Conservation (phyloP, 2,329 filamentous ascomycete genomes). For the Sporothrix phasma region DNA sequence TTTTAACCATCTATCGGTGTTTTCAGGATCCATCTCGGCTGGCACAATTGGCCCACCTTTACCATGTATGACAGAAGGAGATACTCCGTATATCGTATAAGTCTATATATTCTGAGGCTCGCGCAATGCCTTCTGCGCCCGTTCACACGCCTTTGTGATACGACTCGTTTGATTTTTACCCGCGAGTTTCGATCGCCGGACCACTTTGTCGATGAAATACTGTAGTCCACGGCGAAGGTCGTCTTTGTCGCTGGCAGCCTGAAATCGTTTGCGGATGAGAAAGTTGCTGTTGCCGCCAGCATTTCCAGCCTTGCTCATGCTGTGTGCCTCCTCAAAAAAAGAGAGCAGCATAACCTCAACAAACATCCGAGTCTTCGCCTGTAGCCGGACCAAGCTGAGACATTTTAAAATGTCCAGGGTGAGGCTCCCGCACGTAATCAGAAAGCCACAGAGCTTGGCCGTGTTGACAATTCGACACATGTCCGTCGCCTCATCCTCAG, state of each 20-base stretch:
- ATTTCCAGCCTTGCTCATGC: slow-evolving; percentile 28
- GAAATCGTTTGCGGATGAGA: slow-evolving; percentile 54
- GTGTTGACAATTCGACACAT: slow-evolving; percentile 42
- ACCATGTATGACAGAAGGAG: neutral
- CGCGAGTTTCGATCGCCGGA: slow-evolving; percentile 53
- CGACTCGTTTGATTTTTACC: slow-evolving; percentile 38
- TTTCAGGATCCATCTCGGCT: too few species aligned
- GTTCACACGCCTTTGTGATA: slow-evolving; percentile 38
- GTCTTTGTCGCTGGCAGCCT: slow-evolving; percentile 51
- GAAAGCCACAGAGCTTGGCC: slow-evolving; percentile 43
- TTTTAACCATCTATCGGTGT: too few species aligned
- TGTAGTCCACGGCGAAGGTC: slow-evolving; percentile 64
- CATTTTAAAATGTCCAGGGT: slow-evolving; percentile 48
- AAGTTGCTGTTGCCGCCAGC: slow-evolving; percentile 13
- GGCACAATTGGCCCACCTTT: neutral
- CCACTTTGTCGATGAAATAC: slow-evolving; percentile 68
- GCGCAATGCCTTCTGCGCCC: slow-evolving; percentile 31
- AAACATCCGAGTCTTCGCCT: slow-evolving; percentile 66
- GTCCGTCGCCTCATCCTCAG: slow-evolving; percentile 37
- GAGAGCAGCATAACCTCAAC: slow-evolving; percentile 72
- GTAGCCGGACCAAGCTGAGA: slow-evolving; percentile 69
- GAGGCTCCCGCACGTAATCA: slow-evolving; percentile 38
- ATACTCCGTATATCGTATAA: too few species aligned
- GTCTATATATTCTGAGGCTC: neutral
- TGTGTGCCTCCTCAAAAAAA: slow-evolving; percentile 57